Base-by-base conservation (phyloP, 2,329 filamentous ascomycete species). In the Mycosphaerella sp. region DNA sequence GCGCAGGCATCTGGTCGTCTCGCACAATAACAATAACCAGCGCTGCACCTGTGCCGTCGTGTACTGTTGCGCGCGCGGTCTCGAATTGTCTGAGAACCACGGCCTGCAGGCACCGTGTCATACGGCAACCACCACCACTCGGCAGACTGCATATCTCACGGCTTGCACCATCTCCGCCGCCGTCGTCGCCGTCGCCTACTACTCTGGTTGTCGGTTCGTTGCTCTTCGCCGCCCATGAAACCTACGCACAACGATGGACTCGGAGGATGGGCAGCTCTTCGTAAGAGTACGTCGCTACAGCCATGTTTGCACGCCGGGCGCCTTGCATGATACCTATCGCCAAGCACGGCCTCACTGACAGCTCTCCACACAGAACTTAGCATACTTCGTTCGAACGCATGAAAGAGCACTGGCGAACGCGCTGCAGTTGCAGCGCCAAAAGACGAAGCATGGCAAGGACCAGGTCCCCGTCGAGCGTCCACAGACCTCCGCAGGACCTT, bases 321-420 rank as follows among this genome's bases (percentile, higher is more conserved):
- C 46, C 46, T 50, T 50, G 48, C 48, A 36, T 43, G 26, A 21
- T 21, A 21, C 21, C n/a, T 10, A 32, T 26, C 23, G 23, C 31
- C 40, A 14, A 44, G 40, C 29, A 41, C 40, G 11, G 40, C 48
- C 40, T 17, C 12, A 34, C 48, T 51, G 36, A 51, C 48, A 34
- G 12, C 34, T 36, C 31, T 17, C 29, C 23, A 49, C 71, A 96
- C 71, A 96, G 92, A 93, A 95, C 80, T 81, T 98, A 70, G 91
- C 92, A 69, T 86, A 86, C 74, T 97, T 95, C 74, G 90, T 98
- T 74, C 89, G 91, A 59, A 95, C 90, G 53, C 90, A 98, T 77
- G 93, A 98, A 74, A 95, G 95, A 75, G 92, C 91, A 38, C 82
- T 98, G 59, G 93, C 93, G 69, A 97, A 97, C 76, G 92, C 92